phyloP scores from a whole-genome alignment of 2,329 filamentous ascomycete genomes.

The Ophiostoma angusticollis region DNA sequence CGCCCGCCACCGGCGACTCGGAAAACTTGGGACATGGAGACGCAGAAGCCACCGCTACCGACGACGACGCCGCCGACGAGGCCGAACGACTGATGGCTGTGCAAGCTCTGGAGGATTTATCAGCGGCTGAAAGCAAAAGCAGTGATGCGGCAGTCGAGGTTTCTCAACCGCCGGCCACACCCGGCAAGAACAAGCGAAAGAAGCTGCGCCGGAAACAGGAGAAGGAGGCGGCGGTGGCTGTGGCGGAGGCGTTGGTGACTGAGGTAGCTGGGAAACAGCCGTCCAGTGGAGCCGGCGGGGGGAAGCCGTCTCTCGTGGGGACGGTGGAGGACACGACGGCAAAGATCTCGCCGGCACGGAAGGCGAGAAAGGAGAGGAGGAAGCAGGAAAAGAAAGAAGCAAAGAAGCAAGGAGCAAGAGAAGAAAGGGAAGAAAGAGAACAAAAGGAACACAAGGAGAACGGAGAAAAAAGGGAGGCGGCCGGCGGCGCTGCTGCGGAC shows the following conservation, averaged over 20 bases:
- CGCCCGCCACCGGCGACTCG: too few species aligned
- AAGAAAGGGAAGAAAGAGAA: background rate
- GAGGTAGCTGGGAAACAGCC: background rate
- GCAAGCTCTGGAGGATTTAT: too few species aligned
- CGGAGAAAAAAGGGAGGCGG: too few species aligned
- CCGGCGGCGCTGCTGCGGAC: too few species aligned
- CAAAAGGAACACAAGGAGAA: background rate
- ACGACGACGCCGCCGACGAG: too few species aligned
- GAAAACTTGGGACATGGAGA: too few species aligned
- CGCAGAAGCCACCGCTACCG: too few species aligned
- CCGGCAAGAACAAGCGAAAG: constrained; percentile 12
- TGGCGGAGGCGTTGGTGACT: background rate
- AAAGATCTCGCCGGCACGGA: background rate
- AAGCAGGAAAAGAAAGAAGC: background rate
- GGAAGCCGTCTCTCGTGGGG: background rate
- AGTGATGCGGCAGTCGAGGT: too few species aligned
- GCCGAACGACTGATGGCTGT: too few species aligned
- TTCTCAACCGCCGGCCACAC: background rate
- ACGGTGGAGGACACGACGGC: background rate
- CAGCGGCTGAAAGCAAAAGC: too few species aligned
- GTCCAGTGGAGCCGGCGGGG: background rate
- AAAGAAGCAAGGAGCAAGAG: background rate
- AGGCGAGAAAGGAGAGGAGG: background rate
- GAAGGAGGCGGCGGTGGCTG: constrained; percentile 1
- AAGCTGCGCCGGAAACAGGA: constrained; percentile 7